Conservation (phyloP, 352 stramenopile species). For the Globisporangium spiculum region DNA sequence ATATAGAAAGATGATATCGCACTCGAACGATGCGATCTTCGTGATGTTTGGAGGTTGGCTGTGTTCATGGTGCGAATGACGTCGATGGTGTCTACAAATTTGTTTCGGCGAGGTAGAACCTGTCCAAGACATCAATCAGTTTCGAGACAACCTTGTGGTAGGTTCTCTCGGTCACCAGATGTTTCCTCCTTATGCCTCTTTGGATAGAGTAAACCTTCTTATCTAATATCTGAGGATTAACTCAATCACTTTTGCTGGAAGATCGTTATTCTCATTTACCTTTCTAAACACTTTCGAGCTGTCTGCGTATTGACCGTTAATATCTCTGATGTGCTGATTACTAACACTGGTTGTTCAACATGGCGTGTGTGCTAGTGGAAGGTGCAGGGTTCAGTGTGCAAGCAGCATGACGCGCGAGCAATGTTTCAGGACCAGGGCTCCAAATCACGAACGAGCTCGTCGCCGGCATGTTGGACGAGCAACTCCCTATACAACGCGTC, state of each 20-base stretch:
- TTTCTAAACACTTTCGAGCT: not conserved
- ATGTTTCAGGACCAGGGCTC: not conserved
- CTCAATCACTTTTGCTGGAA: not conserved
- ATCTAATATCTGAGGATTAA: not conserved
- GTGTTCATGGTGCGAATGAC: not conserved
- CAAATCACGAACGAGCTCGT: not conserved
- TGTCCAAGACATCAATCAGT: not conserved
- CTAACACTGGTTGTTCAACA: conserved; percentile 1
- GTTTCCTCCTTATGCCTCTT: not conserved
- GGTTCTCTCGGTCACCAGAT: not conserved
- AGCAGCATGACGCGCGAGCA: not conserved
- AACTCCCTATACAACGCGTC: not conserved
- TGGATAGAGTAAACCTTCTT: not conserved
- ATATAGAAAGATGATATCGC: not conserved
- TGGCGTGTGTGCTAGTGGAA: not conserved
- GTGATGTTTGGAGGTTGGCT: not conserved
- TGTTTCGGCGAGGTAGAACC: not conserved
- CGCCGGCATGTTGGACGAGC: not conserved
- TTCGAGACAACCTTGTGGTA: not conserved
- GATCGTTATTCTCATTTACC: not conserved
- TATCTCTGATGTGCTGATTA: conserved; percentile 3
- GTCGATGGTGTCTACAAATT: not conserved
- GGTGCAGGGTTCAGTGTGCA: too few species aligned
- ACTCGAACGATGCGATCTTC: not conserved
- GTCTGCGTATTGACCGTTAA: not conserved